Base-by-base conservation (phyloP, 805 yeast genomes). In the Pichia californica region DNA sequence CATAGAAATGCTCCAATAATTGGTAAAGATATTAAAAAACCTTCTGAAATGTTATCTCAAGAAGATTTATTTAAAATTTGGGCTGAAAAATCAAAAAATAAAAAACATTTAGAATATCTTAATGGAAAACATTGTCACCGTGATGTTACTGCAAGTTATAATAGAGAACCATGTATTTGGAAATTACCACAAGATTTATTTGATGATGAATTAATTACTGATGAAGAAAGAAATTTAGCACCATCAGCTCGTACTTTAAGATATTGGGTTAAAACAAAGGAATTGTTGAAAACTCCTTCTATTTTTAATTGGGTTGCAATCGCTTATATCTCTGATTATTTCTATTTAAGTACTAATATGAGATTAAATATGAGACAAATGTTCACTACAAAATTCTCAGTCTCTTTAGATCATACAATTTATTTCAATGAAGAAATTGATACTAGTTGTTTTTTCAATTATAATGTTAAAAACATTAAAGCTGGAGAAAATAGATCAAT, bases 361-460 rank as follows among this genome's bases (percentile, higher is more conserved):
- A 69, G 82, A 45, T 62, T 74, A 41, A 71, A 78, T 43, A 57
- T 74, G 41, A 59, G 70, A 33, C 71, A 70, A 19, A 54, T 71
- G 57, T 68, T 66, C 46, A 66, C 72, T 18, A 67, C 74, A 15
- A 69, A 68, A 30, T 71, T 76, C 49, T 73, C 79, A 14, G 81
- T 79, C 3, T 77, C 84, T 19, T 59, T 83, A 49, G 88, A 82
- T 51, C 88, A 83, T 55, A 62, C 79, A 0, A 71, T 84, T 27
- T 79, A 79, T 57, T 80, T 83, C 64, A 86, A 81, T 55, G 61
- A 62, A 15, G 77, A 73, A 43, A 69, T 77, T 46, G 68, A 76
- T 32, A 48, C 54, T 6, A 44, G 50, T 21, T 40, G 47, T 5
- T 81, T 81, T 79, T 60, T 76, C 54, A 65, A 69, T 14, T 72